These are phyloP conservation scores for Pythium periplocum DNA, from an alignment of 352 stramenopile genomes.

Conservation along the genomic window DNA sequence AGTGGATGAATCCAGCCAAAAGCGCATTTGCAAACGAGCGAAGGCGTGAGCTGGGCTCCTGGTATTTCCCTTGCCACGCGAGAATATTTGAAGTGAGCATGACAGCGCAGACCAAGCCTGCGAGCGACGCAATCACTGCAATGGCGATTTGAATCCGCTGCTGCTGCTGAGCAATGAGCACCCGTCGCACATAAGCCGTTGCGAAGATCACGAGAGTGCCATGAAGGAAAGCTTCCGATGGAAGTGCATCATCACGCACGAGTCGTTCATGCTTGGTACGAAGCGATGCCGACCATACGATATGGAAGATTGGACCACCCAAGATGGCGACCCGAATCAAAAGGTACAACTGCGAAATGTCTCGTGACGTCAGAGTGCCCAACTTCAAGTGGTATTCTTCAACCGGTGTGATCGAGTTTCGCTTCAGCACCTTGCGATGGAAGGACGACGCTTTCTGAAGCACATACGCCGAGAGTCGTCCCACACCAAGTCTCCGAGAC, in stretches of 20 bases:
- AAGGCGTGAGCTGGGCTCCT: conserved; percentile 11
- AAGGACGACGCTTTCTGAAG: background rate
- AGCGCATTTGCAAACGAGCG: conserved; percentile 24
- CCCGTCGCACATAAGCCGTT: conserved; percentile 19
- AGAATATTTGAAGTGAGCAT: conserved; percentile 17
- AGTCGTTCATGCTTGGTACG: conserved; percentile 3
- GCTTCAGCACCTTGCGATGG: conserved; percentile 1
- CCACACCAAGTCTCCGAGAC: no score
- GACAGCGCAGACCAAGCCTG: conserved; percentile 12
- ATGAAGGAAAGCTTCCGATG: no score
- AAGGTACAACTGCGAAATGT: conserved; percentile 20
- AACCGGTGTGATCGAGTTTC: background rate
- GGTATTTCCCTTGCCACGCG: conserved; percentile 9
- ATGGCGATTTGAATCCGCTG: conserved; percentile 23
- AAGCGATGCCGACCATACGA: conserved; percentile 12
- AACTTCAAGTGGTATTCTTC: conserved; percentile 23
- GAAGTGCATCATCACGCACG: background rate
- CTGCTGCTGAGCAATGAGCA: conserved; percentile 6
- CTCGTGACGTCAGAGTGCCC: conserved; percentile 13
- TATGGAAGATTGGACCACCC: conserved; percentile 8
- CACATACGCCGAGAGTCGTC: no score
- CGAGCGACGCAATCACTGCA: conserved; percentile 7
- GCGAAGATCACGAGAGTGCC: background rate
- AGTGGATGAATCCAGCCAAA: conserved; percentile 22
- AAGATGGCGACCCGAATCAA: conserved; percentile 11